Percentiles rank a stretch among this genome's conserved stretches.
Evolutionary conservation across 768 basidiomycete species (phyloP).

Genomic region (Phylloporus rhodoxanthus): DNA sequence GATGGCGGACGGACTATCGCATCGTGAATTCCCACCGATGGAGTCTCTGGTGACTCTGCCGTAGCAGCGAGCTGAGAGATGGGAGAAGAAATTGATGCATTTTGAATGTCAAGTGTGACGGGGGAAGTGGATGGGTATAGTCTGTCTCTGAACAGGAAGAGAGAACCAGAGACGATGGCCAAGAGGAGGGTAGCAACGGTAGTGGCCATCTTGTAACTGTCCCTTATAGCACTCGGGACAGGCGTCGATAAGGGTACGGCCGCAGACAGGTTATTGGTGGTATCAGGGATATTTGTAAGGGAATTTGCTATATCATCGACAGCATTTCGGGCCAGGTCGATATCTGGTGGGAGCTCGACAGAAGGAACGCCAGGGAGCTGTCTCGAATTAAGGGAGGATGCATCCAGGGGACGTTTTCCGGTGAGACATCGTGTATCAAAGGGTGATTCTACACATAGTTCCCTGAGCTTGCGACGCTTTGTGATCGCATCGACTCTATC

Average conservation of each 20-base stretch:
- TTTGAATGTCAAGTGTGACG: constrained; percentile 1
- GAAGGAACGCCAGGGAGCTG: constrained; percentile 56
- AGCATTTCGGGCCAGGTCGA: constrained; percentile 7
- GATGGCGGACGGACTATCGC: neutral
- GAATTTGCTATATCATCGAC: constrained; percentile 13
- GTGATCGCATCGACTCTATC: constrained; percentile 42
- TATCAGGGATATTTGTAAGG: constrained; percentile 15
- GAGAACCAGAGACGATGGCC: constrained; percentile 19
- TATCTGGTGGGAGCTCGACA: constrained; percentile 28
- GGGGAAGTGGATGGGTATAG: constrained; percentile 8
- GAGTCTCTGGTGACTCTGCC: neutral
- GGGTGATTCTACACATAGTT: constrained; percentile 35
- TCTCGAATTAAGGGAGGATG: constrained; percentile 43
- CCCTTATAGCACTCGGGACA: constrained; percentile 9
- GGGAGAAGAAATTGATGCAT: neutral
- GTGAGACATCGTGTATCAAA: constrained; percentile 55
- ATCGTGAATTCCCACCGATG: neutral
- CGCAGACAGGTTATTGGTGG: constrained; percentile 10
- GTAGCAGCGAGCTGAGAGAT: neutral
- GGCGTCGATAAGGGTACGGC: constrained; percentile 14
- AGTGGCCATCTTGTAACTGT: constrained; percentile 10
- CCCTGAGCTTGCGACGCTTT: constrained; percentile 38
- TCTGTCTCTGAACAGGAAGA: constrained; percentile 24
- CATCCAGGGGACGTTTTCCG: constrained; percentile 53
- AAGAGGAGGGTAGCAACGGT: constrained; percentile 20